Evolutionary conservation across 495 filamentous ascomycete genomes (phyloP).

Genomic region (Lasiosphaeria hispida): DNA sequence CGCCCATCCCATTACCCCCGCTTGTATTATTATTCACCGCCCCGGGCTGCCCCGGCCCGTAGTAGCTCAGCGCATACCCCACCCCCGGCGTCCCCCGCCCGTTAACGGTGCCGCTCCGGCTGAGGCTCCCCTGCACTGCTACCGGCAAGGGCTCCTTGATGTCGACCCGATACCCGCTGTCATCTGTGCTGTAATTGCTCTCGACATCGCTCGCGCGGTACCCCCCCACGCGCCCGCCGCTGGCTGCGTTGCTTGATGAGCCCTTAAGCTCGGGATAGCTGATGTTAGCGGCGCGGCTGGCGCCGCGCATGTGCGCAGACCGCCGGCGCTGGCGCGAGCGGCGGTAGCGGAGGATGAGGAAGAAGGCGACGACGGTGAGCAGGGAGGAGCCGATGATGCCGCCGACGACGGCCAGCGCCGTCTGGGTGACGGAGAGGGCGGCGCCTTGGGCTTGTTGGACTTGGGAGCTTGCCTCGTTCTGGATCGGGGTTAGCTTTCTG

Average conservation of each 20-base stretch:
- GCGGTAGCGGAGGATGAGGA: constrained; percentile 33
- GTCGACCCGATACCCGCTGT: constrained; percentile 15
- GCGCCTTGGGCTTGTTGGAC: constrained; percentile 33
- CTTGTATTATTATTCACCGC: constrained; percentile 1
- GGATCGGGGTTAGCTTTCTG: constrained; percentile 2
- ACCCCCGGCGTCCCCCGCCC: constrained; percentile 2
- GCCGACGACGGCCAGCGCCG: constrained; percentile 41
- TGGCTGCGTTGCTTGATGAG: constrained; percentile 2
- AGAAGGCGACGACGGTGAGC: constrained; percentile 33
- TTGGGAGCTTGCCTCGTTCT: constrained; percentile 30
- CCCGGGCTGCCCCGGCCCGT: neutral
- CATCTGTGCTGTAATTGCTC: constrained; percentile 11
- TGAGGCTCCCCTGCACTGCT: constrained; percentile 9
- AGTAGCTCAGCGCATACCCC: constrained; percentile 20
- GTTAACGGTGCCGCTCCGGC: neutral
- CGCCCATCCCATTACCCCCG: neutral
- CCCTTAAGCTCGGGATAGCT: constrained; percentile 16
- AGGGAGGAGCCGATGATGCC: constrained; percentile 42
- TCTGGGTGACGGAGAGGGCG: constrained; percentile 36
- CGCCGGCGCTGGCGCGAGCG: constrained; percentile 6
- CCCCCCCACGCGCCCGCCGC: neutral
- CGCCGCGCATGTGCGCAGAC: neutral
- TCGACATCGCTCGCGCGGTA: constrained; percentile 2
- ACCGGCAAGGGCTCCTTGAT: constrained; percentile 16
- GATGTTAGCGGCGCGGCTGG: constrained; percentile 8